These are phyloP conservation scores for Wickerhamiella pararugosa DNA, from an alignment of 1,139 yeast genomes.

Conservation along the genomic window DNA sequence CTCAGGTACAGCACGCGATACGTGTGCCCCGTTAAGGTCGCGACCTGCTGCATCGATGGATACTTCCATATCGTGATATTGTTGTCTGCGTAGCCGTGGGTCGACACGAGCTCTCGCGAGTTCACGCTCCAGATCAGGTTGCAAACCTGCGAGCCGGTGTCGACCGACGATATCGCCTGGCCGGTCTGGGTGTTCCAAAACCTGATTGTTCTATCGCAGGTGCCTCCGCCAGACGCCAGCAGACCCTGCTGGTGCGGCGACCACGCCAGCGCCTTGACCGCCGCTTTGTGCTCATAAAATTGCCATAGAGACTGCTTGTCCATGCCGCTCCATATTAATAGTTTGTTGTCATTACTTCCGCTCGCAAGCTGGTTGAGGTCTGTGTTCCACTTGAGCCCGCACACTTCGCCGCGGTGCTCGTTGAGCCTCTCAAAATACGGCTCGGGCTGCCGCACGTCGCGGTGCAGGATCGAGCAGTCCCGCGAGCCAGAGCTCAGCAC, in stretches of 20 bases:
- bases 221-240: conserved; percentile 93
- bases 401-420: conserved; percentile 83
- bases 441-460: conserved; percentile 82
- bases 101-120: conserved; percentile 81
- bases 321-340: conserved; percentile 61
- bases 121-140: conserved; percentile 87
- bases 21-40: conserved; percentile 88
- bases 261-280: conserved; percentile 92
- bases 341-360: conserved; percentile 85
- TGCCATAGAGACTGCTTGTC: conserved; percentile 49
- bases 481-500: conserved; percentile 76
- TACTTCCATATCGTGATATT: conserved; percentile 93
- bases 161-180: conserved; percentile 53
- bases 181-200: conserved; percentile 90
- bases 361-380: conserved; percentile 63
- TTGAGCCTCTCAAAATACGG: conserved; percentile 62
- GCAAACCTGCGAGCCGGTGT: conserved; percentile 94
- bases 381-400: conserved; percentile 88
- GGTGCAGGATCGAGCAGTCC: conserved; percentile 68
- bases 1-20: conserved; percentile 81
- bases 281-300: conserved; percentile 79
- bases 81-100: conserved; percentile 88
- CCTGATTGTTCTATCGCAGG: conserved; percentile 80
- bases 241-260: conserved; percentile 93
- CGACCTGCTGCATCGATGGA: conserved; percentile 83